A percentile compares a stretch with the other conserved stretches of the same genome.
These are phyloP conservation scores for Talaromyces funiculosus DNA, from an alignment of 2,329 filamentous ascomycete genomes.

Conservation along the genomic window DNA sequence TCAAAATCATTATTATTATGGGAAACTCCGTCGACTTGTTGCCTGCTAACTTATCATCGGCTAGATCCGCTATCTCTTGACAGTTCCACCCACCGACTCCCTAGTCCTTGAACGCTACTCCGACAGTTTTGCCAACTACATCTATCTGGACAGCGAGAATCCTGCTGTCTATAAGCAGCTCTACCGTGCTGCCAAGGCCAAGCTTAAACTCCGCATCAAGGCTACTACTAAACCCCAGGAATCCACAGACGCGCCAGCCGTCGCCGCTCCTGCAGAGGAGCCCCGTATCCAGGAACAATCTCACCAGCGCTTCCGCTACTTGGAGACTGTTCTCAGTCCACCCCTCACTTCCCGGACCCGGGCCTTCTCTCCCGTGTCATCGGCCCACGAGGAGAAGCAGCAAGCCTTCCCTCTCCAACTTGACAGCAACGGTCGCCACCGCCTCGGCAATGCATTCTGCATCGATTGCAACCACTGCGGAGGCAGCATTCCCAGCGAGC, in stretches of 20 bases:
- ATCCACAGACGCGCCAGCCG: background rate
- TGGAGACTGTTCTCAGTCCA: constrained; percentile 38
- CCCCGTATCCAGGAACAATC: constrained; percentile 17
- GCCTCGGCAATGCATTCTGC: constrained; percentile 54
- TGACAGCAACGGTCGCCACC: constrained; percentile 31
- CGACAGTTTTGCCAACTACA: constrained; percentile 77
- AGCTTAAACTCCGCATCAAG: constrained; percentile 90
- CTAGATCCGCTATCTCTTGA: constrained; percentile 65
- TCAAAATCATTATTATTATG: background rate
- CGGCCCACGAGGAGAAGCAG: constrained; percentile 4
- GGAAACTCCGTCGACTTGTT: background rate
- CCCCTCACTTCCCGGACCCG: background rate
- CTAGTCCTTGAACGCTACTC: constrained; percentile 87
- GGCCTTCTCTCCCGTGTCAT: background rate
- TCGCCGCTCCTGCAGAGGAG: constrained; percentile 9
- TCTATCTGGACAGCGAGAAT: constrained; percentile 73
- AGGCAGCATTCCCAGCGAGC: constrained; percentile 66
- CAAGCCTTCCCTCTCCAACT: constrained; percentile 17
- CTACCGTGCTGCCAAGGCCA: constrained; percentile 92
- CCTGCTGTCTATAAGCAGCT: constrained; percentile 90
- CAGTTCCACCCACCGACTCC: constrained; percentile 56
- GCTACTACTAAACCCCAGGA: constrained; percentile 46
- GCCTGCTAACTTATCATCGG: constrained; percentile 8
- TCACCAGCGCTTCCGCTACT: constrained; percentile 31
- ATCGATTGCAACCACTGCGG: constrained; percentile 95